Conservation (phyloP, 345 rosid genomes). For the Durio zibethinus region DNA sequence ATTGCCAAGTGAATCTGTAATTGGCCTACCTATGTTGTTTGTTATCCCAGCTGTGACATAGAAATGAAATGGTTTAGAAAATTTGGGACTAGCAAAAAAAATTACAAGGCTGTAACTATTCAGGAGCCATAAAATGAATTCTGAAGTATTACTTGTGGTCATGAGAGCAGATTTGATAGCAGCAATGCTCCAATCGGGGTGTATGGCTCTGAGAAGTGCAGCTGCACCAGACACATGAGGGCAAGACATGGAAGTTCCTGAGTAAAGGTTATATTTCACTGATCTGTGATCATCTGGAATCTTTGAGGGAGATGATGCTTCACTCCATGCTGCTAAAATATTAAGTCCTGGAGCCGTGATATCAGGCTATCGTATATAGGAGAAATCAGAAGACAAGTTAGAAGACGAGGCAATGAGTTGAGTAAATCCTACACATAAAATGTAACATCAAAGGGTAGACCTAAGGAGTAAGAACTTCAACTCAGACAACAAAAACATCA, state of each 20-base stretch:
- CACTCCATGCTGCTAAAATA: constrained; percentile 86
- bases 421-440: too few species aligned
- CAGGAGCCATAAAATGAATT: not conserved
- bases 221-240: constrained; percentile 84
- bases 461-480: too few species aligned
- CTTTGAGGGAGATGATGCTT: constrained; percentile 46
- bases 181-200: constrained; percentile 81
- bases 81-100: not conserved
- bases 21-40: constrained; percentile 43
- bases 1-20: constrained; percentile 41
- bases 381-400: not conserved
- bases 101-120: not conserved
- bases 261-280: constrained; percentile 38
- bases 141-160: constrained; percentile 40
- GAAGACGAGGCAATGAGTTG: not conserved
- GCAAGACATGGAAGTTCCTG: constrained; percentile 94
- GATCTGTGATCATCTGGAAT: constrained; percentile 37
- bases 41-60: constrained; percentile 42
- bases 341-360: constrained; percentile 75
- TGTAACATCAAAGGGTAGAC: too few species aligned
- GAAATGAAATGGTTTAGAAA: not conserved
- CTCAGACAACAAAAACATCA: not conserved
- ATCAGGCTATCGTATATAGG: constrained; percentile 60
- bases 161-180: constrained; percentile 80
- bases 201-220: constrained; percentile 68